A percentile compares a stretch with the other conserved stretches of the same genome.
Conservation (phyloP, 495 filamentous ascomycete species). For the Daldinia loculata region DNA sequence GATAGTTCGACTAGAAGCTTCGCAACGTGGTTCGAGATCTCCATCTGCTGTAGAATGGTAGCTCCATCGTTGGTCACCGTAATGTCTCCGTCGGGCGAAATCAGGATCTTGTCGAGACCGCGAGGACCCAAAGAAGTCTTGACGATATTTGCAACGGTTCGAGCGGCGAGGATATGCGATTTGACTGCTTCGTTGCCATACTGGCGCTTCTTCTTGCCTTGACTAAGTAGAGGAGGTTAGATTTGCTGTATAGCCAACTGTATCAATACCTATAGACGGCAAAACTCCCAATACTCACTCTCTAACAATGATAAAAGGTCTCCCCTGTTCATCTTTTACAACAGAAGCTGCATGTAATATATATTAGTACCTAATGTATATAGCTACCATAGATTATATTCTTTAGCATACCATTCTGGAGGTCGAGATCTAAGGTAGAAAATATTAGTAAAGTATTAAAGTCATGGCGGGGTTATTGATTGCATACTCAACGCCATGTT, state of each 20-base stretch:
- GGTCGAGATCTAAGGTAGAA: conserved; percentile 54
- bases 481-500: conserved; percentile 60
- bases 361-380: conserved; percentile 21
- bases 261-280: neutral
- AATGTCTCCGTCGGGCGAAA: conserved; percentile 98
- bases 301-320: conserved; percentile 97
- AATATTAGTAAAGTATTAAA: conserved; percentile 44
- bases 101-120: conserved; percentile 98
- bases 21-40: conserved; percentile 97
- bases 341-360: conserved; percentile 56
- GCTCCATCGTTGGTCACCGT: conserved; percentile 99
- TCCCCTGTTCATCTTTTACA: conserved; percentile 88
- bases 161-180: conserved; percentile 94
- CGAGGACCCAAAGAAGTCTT: conserved; percentile 96
- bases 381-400: neutral
- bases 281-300: conserved; percentile 71
- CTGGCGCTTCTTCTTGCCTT: conserved; percentile 97
- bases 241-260: neutral
- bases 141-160: conserved; percentile 95
- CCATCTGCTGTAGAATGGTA: conserved; percentile 98
- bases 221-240: conserved; percentile 61
- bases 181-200: conserved; percentile 98
- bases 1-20: conserved; percentile 98
- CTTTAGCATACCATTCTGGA: conserved; percentile 57
- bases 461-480: conserved; percentile 36